Conservation (phyloP, 2,329 filamentous ascomycete species). For the Cryphonectria radicalis region DNA sequence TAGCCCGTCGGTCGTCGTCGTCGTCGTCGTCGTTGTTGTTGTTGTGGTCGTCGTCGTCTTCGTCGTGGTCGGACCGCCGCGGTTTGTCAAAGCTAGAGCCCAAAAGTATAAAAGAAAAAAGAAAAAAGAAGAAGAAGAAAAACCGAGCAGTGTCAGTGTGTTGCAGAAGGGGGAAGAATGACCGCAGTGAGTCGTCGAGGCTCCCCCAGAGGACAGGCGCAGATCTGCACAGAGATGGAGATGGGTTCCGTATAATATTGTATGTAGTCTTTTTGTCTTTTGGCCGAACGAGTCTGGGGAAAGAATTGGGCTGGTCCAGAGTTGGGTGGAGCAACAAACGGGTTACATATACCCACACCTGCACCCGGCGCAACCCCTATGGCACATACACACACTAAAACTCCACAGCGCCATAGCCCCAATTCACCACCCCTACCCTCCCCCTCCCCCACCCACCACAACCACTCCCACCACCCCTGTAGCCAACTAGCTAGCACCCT, state of each 20-base stretch:
- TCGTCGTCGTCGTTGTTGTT: too few relatives aligned
- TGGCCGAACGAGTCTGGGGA: background rate
- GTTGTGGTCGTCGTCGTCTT: too few relatives aligned
- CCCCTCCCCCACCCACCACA: too few relatives aligned
- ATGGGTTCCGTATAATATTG: background rate
- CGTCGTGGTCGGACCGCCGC: too few relatives aligned
- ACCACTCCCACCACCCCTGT: too few relatives aligned
- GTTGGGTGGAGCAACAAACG: background rate
- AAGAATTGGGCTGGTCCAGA: background rate
- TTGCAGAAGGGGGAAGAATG: background rate
- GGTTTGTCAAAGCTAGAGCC: background rate
- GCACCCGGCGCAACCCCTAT: background rate
- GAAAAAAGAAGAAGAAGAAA: too few relatives aligned
- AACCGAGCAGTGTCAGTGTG: too few relatives aligned
- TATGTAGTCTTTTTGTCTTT: background rate
- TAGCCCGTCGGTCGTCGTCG: background rate
- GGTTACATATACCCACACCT: background rate
- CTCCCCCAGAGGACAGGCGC: background rate
- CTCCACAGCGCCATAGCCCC: background rate
- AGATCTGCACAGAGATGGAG: background rate
- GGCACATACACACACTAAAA: background rate
- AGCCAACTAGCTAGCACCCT: background rate
- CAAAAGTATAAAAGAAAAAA: too few relatives aligned
- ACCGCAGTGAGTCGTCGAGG: background rate
- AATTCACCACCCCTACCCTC: background rate